Evolutionary conservation across 352 stramenopile species (phyloP).

Genomic region (Phytophthora litchii): DNA sequence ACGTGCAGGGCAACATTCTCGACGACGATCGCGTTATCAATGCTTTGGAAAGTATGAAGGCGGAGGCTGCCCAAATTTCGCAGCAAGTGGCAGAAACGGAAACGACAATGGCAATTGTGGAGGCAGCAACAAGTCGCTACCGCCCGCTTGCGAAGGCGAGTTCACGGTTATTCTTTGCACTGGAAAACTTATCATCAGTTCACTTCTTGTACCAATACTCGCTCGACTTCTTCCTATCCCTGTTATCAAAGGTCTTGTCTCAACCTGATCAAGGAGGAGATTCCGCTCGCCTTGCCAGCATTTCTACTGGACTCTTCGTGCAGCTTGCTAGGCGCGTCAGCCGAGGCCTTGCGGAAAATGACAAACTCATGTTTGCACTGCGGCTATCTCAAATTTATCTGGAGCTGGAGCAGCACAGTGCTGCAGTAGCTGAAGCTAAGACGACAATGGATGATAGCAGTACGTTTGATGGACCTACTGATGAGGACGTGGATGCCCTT

Average conservation of each 20-base stretch:
- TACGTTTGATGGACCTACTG: conserved; percentile 64
- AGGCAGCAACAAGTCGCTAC: conserved; percentile 95
- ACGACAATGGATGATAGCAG: conserved; percentile 28
- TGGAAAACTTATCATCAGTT: conserved; percentile 95
- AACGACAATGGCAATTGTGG: conserved; percentile 80
- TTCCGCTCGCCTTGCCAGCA: conserved; percentile 54
- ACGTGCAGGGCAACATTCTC: conserved; percentile 98
- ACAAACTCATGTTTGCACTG: conserved; percentile 99
- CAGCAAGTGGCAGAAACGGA: conserved; percentile 89
- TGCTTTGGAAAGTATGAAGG: conserved; percentile 98
- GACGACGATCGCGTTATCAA: conserved; percentile 99
- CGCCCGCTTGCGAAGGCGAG: conserved; percentile 92
- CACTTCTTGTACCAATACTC: conserved; percentile 99
- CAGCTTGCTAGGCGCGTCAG: conserved; percentile 94
- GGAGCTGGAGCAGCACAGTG: conserved; percentile 70
- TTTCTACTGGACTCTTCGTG: conserved; percentile 89
- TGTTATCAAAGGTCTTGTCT: conserved; percentile 93
- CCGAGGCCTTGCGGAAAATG: conserved; percentile 93
- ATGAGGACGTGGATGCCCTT: conserved; percentile 78
- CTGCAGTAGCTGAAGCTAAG: conserved; percentile 38
- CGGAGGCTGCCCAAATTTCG: conserved; percentile 96
- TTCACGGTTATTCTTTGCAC: conserved; percentile 91
- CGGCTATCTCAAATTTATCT: conserved; percentile 94
- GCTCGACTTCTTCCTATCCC: conserved; percentile 96
- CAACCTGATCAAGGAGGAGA: conserved; percentile 36